A percentile compares a stretch with the other conserved stretches of the same genome.
Conservation (phyloP, 2,329 filamentous ascomycete species). For the Aspergillus calidoustus region DNA sequence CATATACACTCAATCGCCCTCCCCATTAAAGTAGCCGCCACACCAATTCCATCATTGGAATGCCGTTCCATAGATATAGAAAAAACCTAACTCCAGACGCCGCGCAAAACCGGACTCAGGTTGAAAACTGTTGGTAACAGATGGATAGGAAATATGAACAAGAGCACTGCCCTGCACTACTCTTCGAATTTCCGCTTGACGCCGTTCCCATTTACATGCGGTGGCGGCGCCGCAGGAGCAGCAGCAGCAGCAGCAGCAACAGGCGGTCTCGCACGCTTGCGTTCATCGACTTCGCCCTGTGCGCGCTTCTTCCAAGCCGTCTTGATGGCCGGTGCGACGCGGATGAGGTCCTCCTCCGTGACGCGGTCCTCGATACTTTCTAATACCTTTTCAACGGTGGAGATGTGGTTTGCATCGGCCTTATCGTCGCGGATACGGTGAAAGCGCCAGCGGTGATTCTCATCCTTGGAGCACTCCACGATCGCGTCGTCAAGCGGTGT, state of each 20-base stretch:
- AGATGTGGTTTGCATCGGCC: constrained; percentile 83
- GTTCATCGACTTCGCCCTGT: constrained; percentile 32
- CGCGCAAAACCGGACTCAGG: constrained; percentile 9
- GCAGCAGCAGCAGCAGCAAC: background rate
- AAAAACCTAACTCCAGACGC: constrained; percentile 10
- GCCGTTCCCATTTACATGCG: constrained; percentile 40
- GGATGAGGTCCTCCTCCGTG: constrained; percentile 77
- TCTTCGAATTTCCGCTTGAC: constrained; percentile 50
- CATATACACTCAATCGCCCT: background rate
- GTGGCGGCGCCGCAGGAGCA: constrained; percentile 26
- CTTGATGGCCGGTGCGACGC: constrained; percentile 71
- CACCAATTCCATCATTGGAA: background rate
- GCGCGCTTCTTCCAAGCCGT: constrained; percentile 76
- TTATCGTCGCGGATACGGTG: constrained; percentile 94
- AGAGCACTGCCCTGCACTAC: constrained; percentile 19
- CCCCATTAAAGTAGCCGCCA: background rate
- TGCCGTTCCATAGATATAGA: background rate
- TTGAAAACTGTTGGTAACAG: background rate
- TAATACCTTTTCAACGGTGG: constrained; percentile 81
- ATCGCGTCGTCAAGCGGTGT: constrained; percentile 84
- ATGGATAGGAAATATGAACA: constrained; percentile 4
- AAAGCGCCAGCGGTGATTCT: constrained; percentile 77
- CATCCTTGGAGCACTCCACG: constrained; percentile 86
- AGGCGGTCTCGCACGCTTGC: constrained; percentile 29
- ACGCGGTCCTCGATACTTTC: constrained; percentile 88